Evolutionary conservation across 768 basidiomycete species (phyloP).

Genomic region (Rhodosporidiobolus odoratus): DNA sequence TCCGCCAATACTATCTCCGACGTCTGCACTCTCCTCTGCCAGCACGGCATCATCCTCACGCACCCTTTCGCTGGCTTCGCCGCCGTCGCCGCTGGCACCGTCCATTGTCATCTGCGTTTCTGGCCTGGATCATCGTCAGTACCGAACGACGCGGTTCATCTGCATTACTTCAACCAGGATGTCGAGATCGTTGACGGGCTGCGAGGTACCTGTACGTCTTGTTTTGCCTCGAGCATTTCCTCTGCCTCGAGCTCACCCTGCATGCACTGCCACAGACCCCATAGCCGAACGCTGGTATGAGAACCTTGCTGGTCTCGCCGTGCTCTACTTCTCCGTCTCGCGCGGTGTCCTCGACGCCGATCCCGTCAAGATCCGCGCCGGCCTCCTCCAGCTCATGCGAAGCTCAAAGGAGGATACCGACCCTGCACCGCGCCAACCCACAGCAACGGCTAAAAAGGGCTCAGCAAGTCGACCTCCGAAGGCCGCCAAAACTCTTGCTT

Average conservation of each 20-base stretch:
- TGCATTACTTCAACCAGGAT: slow-evolving; percentile 26
- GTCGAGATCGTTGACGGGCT: slow-evolving; percentile 23
- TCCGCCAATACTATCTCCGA: slow-evolving; percentile 30
- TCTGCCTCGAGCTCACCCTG: no score
- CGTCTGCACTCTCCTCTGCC: slow-evolving; percentile 21
- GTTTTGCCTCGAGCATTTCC: neutral
- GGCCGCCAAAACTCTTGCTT: no score
- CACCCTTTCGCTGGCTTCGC: slow-evolving; percentile 33
- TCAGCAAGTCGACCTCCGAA: neutral
- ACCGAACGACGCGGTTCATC: neutral
- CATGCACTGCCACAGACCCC: slow-evolving; percentile 14
- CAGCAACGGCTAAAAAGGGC: neutral
- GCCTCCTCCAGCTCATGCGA: slow-evolving; percentile 31
- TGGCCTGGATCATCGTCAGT: slow-evolving; percentile 28
- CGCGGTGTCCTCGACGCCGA: slow-evolving; percentile 37
- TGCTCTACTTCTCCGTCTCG: slow-evolving; percentile 34
- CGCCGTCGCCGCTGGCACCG: slow-evolving; percentile 28
- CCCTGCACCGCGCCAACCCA: neutral
- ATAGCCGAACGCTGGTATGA: slow-evolving; percentile 36
- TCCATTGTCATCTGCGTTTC: slow-evolving; percentile 30
- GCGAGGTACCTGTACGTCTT: slow-evolving; percentile 21
- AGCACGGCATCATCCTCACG: slow-evolving; percentile 31
- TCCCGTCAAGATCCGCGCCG: slow-evolving; percentile 28
- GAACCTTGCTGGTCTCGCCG: slow-evolving; percentile 22
- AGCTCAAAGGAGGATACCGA: slow-evolving; percentile 14